These are phyloP conservation scores for Taxillus chinensis DNA, from an alignment of 164 flowering plant genomes.

Conservation along the genomic window DNA sequence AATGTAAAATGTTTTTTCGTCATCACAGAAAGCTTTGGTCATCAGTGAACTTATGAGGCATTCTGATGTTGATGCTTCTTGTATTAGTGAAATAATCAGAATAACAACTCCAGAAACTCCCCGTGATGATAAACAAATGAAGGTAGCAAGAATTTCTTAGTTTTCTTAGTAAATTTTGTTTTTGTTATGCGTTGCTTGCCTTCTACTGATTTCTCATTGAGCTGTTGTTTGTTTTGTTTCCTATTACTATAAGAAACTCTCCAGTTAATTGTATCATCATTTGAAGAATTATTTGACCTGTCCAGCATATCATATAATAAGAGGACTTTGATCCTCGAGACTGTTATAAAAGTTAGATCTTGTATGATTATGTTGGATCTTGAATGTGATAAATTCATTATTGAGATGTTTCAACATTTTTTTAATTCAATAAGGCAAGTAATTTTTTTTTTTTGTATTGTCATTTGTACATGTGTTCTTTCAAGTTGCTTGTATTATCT, in stretches of 20 bases:
- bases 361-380: constrained; percentile 72
- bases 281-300: constrained; percentile 38
- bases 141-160: constrained; percentile 27
- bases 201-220: too few species aligned
- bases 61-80: constrained; percentile 53
- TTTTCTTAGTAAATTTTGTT: background rate
- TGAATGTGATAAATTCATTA: constrained; percentile 52
- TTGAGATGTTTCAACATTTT: constrained; percentile 58
- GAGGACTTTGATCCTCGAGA: constrained; percentile 48
- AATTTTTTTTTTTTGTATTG: too few species aligned
- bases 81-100: constrained; percentile 74
- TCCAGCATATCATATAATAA: constrained; percentile 42
- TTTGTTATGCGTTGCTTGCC: too few species aligned
- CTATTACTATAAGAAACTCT: constrained; percentile 34
- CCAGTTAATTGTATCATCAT: constrained; percentile 62
- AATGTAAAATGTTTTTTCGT: constrained; percentile 38
- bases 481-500: too few species aligned
- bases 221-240: too few species aligned
- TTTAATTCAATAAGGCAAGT: constrained; percentile 39
- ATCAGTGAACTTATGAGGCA: constrained; percentile 40
- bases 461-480: too few species aligned
- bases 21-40: constrained; percentile 50
- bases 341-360: constrained; percentile 61
- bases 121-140: constrained; percentile 72
- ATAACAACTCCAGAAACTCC: constrained; percentile 87